Evolutionary conservation across 2,329 filamentous ascomycete species (phyloP), one percentile per base, ranked within the genome.

Genomic region (Colletotrichum sp.): DNA sequence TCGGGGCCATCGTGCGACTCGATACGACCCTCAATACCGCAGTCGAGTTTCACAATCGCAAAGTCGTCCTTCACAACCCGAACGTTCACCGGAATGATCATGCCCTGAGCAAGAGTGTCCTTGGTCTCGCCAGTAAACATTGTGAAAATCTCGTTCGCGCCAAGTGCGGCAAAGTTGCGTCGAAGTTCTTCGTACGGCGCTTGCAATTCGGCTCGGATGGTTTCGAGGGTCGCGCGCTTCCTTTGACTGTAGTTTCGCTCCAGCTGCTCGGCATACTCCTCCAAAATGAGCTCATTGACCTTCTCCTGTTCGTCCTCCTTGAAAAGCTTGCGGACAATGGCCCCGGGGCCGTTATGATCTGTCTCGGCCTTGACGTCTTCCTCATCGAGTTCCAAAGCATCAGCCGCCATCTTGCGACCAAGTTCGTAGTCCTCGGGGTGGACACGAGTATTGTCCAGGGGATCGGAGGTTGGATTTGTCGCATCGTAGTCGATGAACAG

Each of bases 361-460:
- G 94, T 94, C 86, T 99, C 96, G 2, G 94, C 95, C 85, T 98
- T 98, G 82, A 99, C 95, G 81, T 99, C 97, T 87, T 99, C 97
- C 85, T 99, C 97, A 80, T 99, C 97, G 79, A 99, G 90, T 83
- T 98, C 96, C 64, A 99, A 89, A 18, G 97, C 97, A 88, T 99
- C 97, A 5, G 97, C 97, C 24, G 97, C 97, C 94, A 99, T 99
- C 86, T 99, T 99, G 80, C 96, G 95, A 65, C 96, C 97, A 77
- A 99, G 93, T 80, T 99, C 97, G 84, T 99, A 99, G 83, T 99
- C 97, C 87, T 99, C 97, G 2, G 97, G 97, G 82, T 99, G 97
- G 21, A 99, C 96, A 87, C 97, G 94, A 63, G 97, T 99, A 82
- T 97, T 98, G 85, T 99, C 97, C 30, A 99, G 90, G 74, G 98